These are phyloP conservation scores for Teratosphaeria zuluensis DNA, from an alignment of 2,329 filamentous ascomycete species.

Conservation along the genomic window DNA sequence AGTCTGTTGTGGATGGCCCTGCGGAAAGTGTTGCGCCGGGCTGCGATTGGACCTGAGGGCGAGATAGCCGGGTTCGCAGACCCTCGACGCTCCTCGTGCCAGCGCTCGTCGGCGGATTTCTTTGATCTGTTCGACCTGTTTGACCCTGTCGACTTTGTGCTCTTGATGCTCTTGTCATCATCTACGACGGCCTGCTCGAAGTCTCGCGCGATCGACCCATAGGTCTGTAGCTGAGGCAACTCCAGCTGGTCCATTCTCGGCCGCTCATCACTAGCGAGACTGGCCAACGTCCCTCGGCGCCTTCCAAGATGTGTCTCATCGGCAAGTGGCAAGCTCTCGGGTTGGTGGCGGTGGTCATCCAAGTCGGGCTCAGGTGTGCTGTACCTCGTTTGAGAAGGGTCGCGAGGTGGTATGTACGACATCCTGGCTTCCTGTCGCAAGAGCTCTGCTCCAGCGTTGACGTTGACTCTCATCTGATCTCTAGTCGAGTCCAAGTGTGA, in stretches of 20 bases:
- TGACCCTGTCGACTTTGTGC: conserved; percentile 39
- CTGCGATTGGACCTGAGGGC: conserved; percentile 21
- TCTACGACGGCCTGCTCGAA: conserved; percentile 87
- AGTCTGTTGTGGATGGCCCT: conserved; percentile 22
- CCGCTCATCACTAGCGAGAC: conserved; percentile 41
- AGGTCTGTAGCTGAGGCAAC: conserved; percentile 29
- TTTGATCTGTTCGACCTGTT: conserved; percentile 24
- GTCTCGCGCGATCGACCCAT: conserved; percentile 52
- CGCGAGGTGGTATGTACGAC: conserved; percentile 56
- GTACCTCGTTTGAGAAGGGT: conserved; percentile 53
- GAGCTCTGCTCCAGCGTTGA: neutral
- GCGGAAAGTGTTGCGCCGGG: conserved; percentile 35
- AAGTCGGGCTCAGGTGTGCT: conserved; percentile 69
- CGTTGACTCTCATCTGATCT: neutral
- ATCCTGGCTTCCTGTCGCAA: conserved; percentile 26
- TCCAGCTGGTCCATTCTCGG: conserved; percentile 38
- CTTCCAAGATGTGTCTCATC: conserved; percentile 36
- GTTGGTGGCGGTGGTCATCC: conserved; percentile 74
- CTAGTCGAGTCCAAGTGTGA: neutral
- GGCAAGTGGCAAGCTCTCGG: conserved; percentile 48
- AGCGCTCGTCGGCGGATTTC: conserved; percentile 21
- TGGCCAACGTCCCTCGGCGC: conserved; percentile 66
- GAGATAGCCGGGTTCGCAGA: conserved; percentile 15
- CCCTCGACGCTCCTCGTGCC: conserved; percentile 21
- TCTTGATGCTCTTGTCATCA: conserved; percentile 48